Evolutionary conservation across 2,329 filamentous ascomycete genomes (phyloP), one percentile per base, ranked within the genome.

Genomic region (Orbilia ellipsospora): DNA sequence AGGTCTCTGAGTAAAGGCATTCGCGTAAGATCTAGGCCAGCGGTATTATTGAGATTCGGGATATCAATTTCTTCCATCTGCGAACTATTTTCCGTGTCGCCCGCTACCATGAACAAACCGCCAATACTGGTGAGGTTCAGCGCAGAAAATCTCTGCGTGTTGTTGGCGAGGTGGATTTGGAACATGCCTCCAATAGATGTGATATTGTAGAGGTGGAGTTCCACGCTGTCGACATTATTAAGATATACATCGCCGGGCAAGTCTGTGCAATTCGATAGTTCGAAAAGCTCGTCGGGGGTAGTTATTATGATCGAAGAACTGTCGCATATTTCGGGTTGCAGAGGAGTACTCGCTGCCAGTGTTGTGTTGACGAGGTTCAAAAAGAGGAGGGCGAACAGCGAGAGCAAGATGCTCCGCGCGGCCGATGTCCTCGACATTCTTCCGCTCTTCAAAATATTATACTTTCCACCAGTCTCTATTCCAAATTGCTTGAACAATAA

Each of bases 81-180:
- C 7, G 72, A 75, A 0, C 54, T 20, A 16, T 60, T 64, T 36
- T 65, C 52, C 10, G 42, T n/a, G 18, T 48, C 36, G 54, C 72
- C 72, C 7, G 64, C 45, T 15, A 75, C 66, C 72, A 75, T 75
- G 42, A 75, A 75, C 10, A 75, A 45, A n/a, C 66, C 66, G 16
- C 72, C 72, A n/a, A 75, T 52, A 12, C 28, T 55, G 16, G 72
- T 69, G 20, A 75, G 72, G 50, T 75, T 75, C 23, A 54, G 6
- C 2, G 72, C 72, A 1, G 72, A 75, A 23, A 75, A 69, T 16
- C 48, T 69, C 26, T 60, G 56, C 1, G 72, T 69, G 42, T 51
- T 69, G 50, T 75, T 62, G 26, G 72, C 72, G 42, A 75, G 52
- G 15, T 75, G 60, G 16, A 75, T 56, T 44, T 75, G 72, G 36